Base-by-base conservation (phyloP, 805 yeast species). In the Nakazawaea ernobii region DNA sequence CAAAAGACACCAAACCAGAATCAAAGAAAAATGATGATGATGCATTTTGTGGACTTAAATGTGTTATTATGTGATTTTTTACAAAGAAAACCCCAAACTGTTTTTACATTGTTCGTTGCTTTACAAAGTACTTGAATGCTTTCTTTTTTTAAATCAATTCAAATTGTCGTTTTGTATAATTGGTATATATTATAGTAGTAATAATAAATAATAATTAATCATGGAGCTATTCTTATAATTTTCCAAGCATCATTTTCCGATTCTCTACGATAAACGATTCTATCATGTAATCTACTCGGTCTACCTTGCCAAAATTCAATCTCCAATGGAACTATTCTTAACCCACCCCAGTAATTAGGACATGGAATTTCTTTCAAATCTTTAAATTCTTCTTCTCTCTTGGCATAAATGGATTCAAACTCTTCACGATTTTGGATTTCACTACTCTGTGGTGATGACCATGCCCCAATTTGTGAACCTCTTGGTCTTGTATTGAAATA, bases 301-400 rank as follows among this genome's bases (percentile, higher is more conserved):
- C 99, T 80, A 14, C 99, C 99, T 69, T 94, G 99, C 97, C 98
- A 94, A 61, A 92, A 94, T 68, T 94, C 99, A 54, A 92, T 77
- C 60, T 89, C 96, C 40, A 87, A 68, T 5, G 99, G 99, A 37
- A 85, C 80, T 14, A 94, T 74, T 59, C 96, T 75, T 43, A 94
- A 62, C 0, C 99, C 99, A 46, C 98, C 99, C 99, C 99, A 94
- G 62, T 71, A 84, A 32, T 86, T 91, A 13, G 99, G 99, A 53
- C 95, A 85, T 28, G 95, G 95, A 39, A 94, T 80, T 35, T 82
- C 80, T 32, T 78, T 78, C 45, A 75, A 84, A 36, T 74, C 80
- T 52, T 80, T 77, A 52, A 87, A 88, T 60, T 80, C 73, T 47
- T 74, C 67, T 48, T 73, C 82, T 51, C 68, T 74, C 27, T 69